Evolutionary conservation across 208 protist species (phyloP), one percentile per base, ranked within the genome.

Genomic region (Trypanosoma platydactyli): DNA sequence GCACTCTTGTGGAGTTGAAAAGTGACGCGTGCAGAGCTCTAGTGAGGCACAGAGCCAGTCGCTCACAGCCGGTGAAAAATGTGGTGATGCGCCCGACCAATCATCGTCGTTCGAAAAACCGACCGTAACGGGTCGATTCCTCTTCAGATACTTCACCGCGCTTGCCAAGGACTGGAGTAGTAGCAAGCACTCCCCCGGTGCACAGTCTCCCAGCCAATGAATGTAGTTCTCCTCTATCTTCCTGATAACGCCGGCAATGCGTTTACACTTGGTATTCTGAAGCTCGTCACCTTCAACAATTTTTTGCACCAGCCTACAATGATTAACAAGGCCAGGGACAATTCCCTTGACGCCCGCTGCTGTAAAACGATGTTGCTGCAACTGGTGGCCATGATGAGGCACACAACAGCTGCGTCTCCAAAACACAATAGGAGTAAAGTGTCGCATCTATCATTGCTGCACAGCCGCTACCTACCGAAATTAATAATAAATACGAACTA

Each of bases 31-130:
- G 46, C 69, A 25, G 63, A 74, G 56, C 75, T 69, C 63, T 0
- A 95, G 76, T 48, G 83, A 87, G 22, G 85, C 54, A 54, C 82
- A 87, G 25, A 95, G 74, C 7, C 75, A 74, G 61, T 95, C 89
- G 57, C 64, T 86, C 5, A 83, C 54, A 7, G 63, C 59, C 12
- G 76, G 44, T 1, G 79, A 78, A 58, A 90, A 86, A 60, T 78
- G 87, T 3, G 86, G 82, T n/a, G 86, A 90, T 18, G 74, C 79
- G 20, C 79, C 85, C 0, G 68, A 71, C 85, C 88, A 94, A 5
- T 52, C 66, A 22, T 73, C 73, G 15, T 76, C 60, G 3, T 60
- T 13, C 4, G 46, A 7, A 48, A 54, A n/a, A 5, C 29, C 45
- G 2, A 18, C 20, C 30, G 30, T 45, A 12, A 18, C 30, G 35